These are phyloP conservation scores for Cinnamomum chago DNA, from an alignment of 164 flowering plant genomes.

Conservation along the genomic window DNA sequence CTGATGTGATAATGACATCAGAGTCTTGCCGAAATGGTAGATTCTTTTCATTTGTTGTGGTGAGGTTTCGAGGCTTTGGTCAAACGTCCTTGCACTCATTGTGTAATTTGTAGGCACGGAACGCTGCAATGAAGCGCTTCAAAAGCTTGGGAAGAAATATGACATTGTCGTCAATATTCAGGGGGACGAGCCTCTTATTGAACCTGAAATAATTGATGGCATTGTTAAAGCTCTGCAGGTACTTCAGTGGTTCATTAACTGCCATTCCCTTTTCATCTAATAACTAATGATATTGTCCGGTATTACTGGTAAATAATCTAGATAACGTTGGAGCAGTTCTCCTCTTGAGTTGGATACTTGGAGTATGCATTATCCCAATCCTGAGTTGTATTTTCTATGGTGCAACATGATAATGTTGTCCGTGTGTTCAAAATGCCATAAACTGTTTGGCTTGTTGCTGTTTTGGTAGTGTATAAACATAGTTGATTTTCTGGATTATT, in stretches of 20 bases:
- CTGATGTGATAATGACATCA: constrained; percentile 94
- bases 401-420: neutral
- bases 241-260: neutral
- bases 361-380: neutral
- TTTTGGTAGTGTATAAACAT: neutral
- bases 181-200: constrained; percentile 97
- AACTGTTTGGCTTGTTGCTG: neutral
- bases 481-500: neutral
- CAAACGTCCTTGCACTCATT: neutral
- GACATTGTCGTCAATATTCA: constrained; percentile 97
- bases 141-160: constrained; percentile 73
- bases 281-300: no score
- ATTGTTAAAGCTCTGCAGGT: constrained; percentile 93
- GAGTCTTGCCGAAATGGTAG: constrained; percentile 87
- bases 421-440: no score
- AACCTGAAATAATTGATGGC: constrained; percentile 96
- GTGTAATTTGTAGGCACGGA: constrained; percentile 58
- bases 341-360: no score
- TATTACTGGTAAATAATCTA: no score
- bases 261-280: no score
- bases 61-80: constrained; percentile 2
- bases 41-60: neutral
- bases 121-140: constrained; percentile 88
- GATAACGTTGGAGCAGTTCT: no score
- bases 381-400: neutral